Evolutionary conservation across 164 flowering plant species (phyloP).

Genomic region (Vitis riparia): DNA sequence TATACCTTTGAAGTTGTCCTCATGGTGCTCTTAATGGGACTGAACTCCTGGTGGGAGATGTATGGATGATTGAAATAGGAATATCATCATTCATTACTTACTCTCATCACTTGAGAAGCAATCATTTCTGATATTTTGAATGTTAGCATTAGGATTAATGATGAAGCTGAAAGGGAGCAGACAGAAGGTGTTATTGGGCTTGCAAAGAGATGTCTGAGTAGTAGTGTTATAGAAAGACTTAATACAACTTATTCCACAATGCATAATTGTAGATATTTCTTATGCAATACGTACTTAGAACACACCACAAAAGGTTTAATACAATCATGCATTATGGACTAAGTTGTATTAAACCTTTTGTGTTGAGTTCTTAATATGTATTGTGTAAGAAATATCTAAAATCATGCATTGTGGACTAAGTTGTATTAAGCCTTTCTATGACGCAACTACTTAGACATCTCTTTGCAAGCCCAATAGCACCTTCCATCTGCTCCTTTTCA

Average conservation of each 20-base stretch:
- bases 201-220: not conserved
- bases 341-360: no score
- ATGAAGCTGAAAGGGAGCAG: constrained; percentile 8
- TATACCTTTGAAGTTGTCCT: no score
- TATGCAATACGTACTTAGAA: no score
- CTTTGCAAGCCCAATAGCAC: not conserved
- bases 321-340: no score
- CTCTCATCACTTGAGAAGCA: not conserved
- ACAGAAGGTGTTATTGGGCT: not conserved
- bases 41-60: not conserved
- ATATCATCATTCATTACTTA: not conserved
- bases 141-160: not conserved
- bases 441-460: not conserved
- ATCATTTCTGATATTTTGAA: not conserved
- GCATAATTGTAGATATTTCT: not conserved
- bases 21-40: no score
- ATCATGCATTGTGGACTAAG: no score
- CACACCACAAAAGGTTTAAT: no score
- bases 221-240: not conserved
- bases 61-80: not conserved
- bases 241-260: no score
- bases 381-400: no score
- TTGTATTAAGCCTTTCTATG: not conserved
- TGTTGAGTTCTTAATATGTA: no score
- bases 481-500: constrained; percentile 2